Evolutionary conservation across 495 filamentous ascomycete species (phyloP), one percentile per base, ranked within the genome.

Genomic region (Daldinia grandis): DNA sequence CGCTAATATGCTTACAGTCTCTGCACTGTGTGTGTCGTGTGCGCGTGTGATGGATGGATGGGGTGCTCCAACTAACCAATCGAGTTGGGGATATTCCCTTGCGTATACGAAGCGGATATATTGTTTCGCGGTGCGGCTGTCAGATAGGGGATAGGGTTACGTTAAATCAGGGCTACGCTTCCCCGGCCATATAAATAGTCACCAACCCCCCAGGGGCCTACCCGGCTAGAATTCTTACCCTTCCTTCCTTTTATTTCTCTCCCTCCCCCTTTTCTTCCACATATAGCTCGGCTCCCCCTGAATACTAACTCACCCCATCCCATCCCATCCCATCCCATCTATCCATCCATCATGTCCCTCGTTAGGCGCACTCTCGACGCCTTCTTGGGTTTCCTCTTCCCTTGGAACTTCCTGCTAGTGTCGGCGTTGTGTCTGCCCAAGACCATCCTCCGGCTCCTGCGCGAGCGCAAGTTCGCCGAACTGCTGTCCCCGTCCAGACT

Each of bases 371-470:
- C 69, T 5, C 12, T 7, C 14, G 64, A 64, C 15, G 66, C 59
- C 28, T 12, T 76, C 70, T 15, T 15, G 56, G 70, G 72, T 27
- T 69, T 82, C 37, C 27, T 83, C 14, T 40, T 62, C 56, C 84
- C 84, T 14, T 80, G 79, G 72, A 21, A 56, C 9, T 83, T 86
- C 74, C 73, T 86, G 54, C 25, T 33, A 14, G 2, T 76, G 10
- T 78, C 82, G n/a, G 62, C 76, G 3, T 72, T 73, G 58, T 79
- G 65, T 71, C 72, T 84, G 3, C 83, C 82, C 0, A 7, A 49
- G 1, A 81, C 81, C 3, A 47, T 84, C 58, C 51, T 76, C 14
- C 24, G 65, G 14, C 74, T 82, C 38, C 12, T 83, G 17, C 38
- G 31, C n/a, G 56, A 72, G 14, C 42, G 31, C 21, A 31, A 78